phyloP scores from a whole-genome alignment of 805 yeast species.

The Kluyveromyces aestuarii region DNA sequence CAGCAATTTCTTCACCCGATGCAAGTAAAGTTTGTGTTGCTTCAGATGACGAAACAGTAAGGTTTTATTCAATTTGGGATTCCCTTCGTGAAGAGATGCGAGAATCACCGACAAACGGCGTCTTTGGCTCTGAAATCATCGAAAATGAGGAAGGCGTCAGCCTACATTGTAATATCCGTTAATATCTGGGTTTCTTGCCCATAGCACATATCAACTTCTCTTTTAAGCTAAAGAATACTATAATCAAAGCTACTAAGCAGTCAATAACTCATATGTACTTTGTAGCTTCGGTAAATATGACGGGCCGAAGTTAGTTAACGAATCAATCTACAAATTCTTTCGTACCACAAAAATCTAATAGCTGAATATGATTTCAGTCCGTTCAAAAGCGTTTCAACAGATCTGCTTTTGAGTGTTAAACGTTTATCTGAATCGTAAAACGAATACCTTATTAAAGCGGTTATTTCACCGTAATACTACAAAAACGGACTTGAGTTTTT shows the following conservation, averaged over 20 bases:
- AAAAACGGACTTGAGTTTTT: neutral
- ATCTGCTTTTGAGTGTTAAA: too few species aligned
- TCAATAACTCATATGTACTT: neutral
- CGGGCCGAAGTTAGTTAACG: too few species aligned
- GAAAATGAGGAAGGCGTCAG: conserved; percentile 50
- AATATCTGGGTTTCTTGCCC: neutral
- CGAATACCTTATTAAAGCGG: neutral
- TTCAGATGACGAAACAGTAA: conserved; percentile 65
- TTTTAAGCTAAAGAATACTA: neutral
- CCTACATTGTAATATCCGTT: neutral
- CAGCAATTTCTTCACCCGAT: conserved; percentile 62
- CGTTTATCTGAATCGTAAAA: too few species aligned
- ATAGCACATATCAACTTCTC: too few species aligned
- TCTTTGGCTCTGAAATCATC: conserved; percentile 47
- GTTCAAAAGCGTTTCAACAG: too few species aligned
- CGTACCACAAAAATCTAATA: too few species aligned
- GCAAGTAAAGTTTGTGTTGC: conserved; percentile 58
- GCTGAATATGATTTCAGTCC: too few species aligned
- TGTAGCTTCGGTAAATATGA: too few species aligned
- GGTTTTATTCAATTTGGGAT: conserved; percentile 70
- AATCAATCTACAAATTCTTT: too few species aligned
- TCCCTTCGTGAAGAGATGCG: conserved; percentile 27
- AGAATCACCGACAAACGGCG: conserved; percentile 35
- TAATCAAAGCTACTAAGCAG: neutral
- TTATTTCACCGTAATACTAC: neutral